Base-by-base conservation (phyloP, 805 yeast genomes). In the Ogataea ganodermae region DNA sequence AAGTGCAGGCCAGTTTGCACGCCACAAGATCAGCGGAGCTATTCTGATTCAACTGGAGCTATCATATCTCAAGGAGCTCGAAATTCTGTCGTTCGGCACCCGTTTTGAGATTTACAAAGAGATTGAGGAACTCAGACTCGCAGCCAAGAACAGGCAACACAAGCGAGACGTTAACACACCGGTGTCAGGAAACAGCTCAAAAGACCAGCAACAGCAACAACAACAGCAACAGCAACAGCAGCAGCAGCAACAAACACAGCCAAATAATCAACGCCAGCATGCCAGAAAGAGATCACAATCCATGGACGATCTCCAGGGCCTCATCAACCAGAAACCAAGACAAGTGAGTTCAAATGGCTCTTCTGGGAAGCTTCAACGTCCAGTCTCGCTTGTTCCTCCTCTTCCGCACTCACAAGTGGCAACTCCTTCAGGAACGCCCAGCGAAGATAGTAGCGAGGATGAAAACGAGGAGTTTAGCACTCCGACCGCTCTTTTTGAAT, bases 21-120 rank as follows among this genome's bases (percentile, higher is more conserved):
- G 83, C 57, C 98, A 94, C 67, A 89, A 90, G 58, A 89, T 94
- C 49, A 84, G 91, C 1, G 99, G 99, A 23, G 71, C 81, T 5
- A 92, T 94, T 45, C 68, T 94, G 37, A 73, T 94, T 44, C 95
- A 91, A 66, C 74, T 94, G 52, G 97, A 92, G 60, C 74, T 92
- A 51, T 78, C 89, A 1, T 87, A 87, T 59, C 75, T 94, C 59
- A 94, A 92, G 64, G 99, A 94, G 66, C 72, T 94, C 48, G 99
- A 91, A 47, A 92, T 94, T 44, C 76, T 81, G 41, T 87, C 96
- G 3, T 94, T 94, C 70, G 99, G 99, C 22, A 91, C 97, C 0
- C 78, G 99, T 53, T 94, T 90, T 67, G 97, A 91, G 65, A 80
- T 94, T 39, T 84, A 81, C 67, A 90, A 89, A 62, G 96, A 89